These are phyloP conservation scores for Aspergillus niger DNA, from an alignment of 2,329 filamentous ascomycete species.

Conservation along the genomic window DNA sequence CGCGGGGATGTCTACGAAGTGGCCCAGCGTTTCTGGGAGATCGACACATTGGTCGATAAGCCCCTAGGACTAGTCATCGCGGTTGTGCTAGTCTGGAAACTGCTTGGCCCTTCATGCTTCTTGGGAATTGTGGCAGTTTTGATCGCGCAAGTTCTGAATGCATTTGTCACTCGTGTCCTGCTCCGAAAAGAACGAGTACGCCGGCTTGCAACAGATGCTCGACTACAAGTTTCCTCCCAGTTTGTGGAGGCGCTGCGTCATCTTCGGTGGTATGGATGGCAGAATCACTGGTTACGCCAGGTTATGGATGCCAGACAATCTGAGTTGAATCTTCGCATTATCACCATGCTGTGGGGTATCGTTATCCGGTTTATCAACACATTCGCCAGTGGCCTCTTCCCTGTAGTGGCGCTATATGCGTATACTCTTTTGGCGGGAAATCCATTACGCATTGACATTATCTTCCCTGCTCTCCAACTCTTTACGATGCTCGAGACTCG, in stretches of 20 bases:
- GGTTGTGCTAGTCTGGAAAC: slow-evolving; percentile 70
- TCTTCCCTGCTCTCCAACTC: slow-evolving; percentile 81
- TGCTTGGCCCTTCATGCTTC: slow-evolving; percentile 79
- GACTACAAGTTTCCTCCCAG: slow-evolving; percentile 78
- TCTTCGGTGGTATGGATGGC: slow-evolving; percentile 80
- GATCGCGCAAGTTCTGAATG: slow-evolving; percentile 69
- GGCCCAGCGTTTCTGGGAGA: slow-evolving; percentile 75
- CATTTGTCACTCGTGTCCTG: slow-evolving; percentile 64
- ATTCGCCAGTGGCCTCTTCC: slow-evolving; percentile 72
- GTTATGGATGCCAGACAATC: slow-evolving; percentile 69
- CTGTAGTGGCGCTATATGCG: slow-evolving; percentile 76
- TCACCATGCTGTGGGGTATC: slow-evolving; percentile 64
- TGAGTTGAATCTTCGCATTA: slow-evolving; percentile 66
- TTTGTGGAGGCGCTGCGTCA: slow-evolving; percentile 86
- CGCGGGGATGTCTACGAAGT: slow-evolving; percentile 54
- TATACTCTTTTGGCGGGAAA: slow-evolving; percentile 72
- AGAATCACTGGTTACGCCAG: slow-evolving; percentile 69
- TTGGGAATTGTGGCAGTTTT: slow-evolving; percentile 71
- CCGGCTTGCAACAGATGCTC: slow-evolving; percentile 72
- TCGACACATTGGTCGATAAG: slow-evolving; percentile 71
- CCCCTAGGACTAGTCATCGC: slow-evolving; percentile 77
- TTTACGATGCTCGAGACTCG: slow-evolving; percentile 75
- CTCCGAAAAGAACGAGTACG: slow-evolving; percentile 70
- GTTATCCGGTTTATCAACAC: slow-evolving; percentile 70
- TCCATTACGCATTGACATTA: slow-evolving; percentile 74